Evolutionary conservation across 495 filamentous ascomycete species (phyloP), one percentile per base, ranked within the genome.

Genomic region (Hypoxylon subgilvum): DNA sequence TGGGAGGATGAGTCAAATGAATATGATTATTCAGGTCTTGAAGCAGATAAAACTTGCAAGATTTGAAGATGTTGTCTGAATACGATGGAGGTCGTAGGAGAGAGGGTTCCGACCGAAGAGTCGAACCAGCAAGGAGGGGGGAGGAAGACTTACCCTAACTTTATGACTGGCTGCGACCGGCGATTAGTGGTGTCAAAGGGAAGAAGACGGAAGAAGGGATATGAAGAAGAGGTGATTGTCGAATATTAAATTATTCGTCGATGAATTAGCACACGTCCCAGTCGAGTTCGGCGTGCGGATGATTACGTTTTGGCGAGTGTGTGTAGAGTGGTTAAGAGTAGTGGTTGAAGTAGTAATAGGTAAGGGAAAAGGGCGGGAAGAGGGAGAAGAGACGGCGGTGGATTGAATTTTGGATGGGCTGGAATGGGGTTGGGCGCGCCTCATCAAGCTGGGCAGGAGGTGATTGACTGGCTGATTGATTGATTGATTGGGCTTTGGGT

Each of bases 381-480:
- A 46, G 41, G 45, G 51, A 55, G 38, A 51, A 51, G 48, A 53
- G 60, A 52, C 39, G 45, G 44, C 38, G 61, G 49, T 51, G 49
- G 61, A 52, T 45, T 28, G 18, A 43, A 22, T 31, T 25, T 27
- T 3, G 23, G 48, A 55, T 54, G 50, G 50, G 50, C 50, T 64
- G 61, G 61, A 55, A 58, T 64, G 61, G 50, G 54, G 61, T 64
- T 58, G 61, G 61, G 61, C 61, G 61, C 61, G 61, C 61, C 61
- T 63, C 54, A 51, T 31, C 40, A 54, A 64, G 61, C 61, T 64
- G 49, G 60, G 61, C 61, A 58, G 47, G 53, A 52, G 50, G 14
- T 31, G 41, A 41, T 44, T 39, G 32, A 23, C n/a, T n/a, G n/a
- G n/a, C n/a, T n/a, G 39, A 9, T 31, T 49, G 22, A 16, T n/a